Percentiles rank a stretch among this genome's conserved stretches.
Conservation (phyloP, 2,329 filamentous ascomycete genomes). For the Stachybotrys echinatus region DNA sequence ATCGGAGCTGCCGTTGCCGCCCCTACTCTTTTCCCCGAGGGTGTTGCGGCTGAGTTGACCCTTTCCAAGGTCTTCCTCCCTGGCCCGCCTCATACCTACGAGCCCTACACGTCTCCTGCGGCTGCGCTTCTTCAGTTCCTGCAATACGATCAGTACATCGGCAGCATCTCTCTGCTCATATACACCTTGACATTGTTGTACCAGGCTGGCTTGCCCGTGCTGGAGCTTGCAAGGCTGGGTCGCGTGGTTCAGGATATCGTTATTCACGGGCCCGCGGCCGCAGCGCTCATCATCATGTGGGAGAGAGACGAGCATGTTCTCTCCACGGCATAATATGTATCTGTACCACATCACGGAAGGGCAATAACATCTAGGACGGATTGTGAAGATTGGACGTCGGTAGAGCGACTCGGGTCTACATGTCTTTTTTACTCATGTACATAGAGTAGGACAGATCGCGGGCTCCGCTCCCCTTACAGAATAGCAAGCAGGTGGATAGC, state of each 20-base stretch:
- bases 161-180: conserved; percentile 9
- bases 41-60: conserved; percentile 9
- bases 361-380: too few relatives aligned
- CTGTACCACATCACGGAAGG: too few relatives aligned
- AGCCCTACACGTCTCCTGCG: conserved; percentile 11
- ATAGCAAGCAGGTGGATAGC: background rate
- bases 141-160: conserved; percentile 16
- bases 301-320: conserved; percentile 1
- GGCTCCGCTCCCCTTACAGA: background rate
- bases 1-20: conserved; percentile 7
- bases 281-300: background rate
- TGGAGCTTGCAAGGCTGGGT: background rate
- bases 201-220: conserved; percentile 4
- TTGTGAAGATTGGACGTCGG: too few relatives aligned
- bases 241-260: background rate
- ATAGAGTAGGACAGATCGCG: background rate
- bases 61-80: conserved; percentile 13
- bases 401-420: background rate
- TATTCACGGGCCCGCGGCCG: background rate
- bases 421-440: background rate
- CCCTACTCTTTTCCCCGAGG: conserved; percentile 11
- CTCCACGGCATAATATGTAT: background rate
- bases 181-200: conserved; percentile 13
- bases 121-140: conserved; percentile 14
- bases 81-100: conserved; percentile 9